Base-by-base conservation (phyloP, 2,329 filamentous ascomycete genomes). In the Xylariaceae sp. region DNA sequence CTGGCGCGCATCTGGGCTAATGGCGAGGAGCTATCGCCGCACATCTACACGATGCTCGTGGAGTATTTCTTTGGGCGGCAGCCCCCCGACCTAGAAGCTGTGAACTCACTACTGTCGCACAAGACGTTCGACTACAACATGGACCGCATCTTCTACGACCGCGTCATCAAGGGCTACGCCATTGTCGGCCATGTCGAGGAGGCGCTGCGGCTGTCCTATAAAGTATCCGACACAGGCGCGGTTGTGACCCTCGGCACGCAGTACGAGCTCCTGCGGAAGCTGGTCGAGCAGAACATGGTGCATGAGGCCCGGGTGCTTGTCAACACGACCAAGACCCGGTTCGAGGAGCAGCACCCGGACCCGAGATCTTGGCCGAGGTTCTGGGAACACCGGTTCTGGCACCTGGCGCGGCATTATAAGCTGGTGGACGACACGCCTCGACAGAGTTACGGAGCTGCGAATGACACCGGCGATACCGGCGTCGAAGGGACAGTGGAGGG, bases 21-120 rank as follows among this genome's bases (percentile, higher is more conserved):
- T 18, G 73, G 74, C 16, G 55, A 83, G 33, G 59, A 71, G 36
- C 71, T 79, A 2, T 77, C 76, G 3, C 63, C 78, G 1, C 76
- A 88, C 52, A 85, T 89, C 55, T 86, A 86, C 66, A 90, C 86
- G 18, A 85, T 83, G 54, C 74, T 93, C 16, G 68, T 86, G 34
- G 76, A 83, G 34, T 72, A 85, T 57, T 83, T 83, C 57, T 84
- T 90, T 57, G 55, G 68, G 8, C 72, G 71, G 38, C 47, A 64
- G 1, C 78, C 79, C 2, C 79, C 82, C 0, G 72, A 85, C 50
- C 64, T 86, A 22, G 61, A 65, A 2, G 75, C 77, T 12, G 73
- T 87, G n/a, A 73, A 79, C 29, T 59, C 61, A 0, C 66, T 90
- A 3, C 78, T 88, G 50, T 62, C 68, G n/a, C 58, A 62, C 4